Percentiles rank a stretch among this genome's conserved stretches.
phyloP scores from a whole-genome alignment of 2,329 filamentous ascomycete genomes.

The Colletotrichum shisoi region DNA sequence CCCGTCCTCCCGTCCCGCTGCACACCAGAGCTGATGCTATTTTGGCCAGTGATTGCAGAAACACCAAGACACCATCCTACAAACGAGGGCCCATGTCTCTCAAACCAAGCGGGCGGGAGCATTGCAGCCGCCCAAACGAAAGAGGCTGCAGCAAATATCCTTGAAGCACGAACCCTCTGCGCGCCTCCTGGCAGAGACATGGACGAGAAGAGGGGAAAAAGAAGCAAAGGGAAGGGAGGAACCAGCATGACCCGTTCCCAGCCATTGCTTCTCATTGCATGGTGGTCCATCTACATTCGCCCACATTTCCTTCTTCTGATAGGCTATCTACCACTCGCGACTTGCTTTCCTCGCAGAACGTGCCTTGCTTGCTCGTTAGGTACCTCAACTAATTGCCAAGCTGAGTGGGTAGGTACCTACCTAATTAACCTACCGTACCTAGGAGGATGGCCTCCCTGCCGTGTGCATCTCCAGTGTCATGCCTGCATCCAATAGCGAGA shows the following conservation, averaged over 20 bases:
- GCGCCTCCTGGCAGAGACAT: background rate
- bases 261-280: slow-evolving; percentile 20
- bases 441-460: slow-evolving; percentile 15
- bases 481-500: slow-evolving; percentile 15
- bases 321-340: background rate
- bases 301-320: background rate
- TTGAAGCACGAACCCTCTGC: background rate
- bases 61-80: slow-evolving; percentile 32
- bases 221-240: slow-evolving; percentile 2
- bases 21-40: slow-evolving; percentile 18
- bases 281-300: background rate
- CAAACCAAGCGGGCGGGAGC: slow-evolving; percentile 20
- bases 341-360: slow-evolving; percentile 23
- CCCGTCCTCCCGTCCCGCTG: slow-evolving; percentile 21
- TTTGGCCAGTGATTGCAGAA: slow-evolving; percentile 35
- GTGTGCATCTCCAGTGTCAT: slow-evolving; percentile 8
- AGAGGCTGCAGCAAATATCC: slow-evolving; percentile 14
- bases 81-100: slow-evolving; percentile 33
- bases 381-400: too few species aligned
- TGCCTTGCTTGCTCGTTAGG: too few species aligned
- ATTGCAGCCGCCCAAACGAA: slow-evolving; percentile 22
- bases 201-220: background rate
- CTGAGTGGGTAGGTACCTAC: slow-evolving; percentile 13
- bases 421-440: background rate
- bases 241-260: slow-evolving; percentile 12